Evolutionary conservation across 1,284 basidiomycete genomes (phyloP).

Genomic region (Austropuccinia psidii): DNA sequence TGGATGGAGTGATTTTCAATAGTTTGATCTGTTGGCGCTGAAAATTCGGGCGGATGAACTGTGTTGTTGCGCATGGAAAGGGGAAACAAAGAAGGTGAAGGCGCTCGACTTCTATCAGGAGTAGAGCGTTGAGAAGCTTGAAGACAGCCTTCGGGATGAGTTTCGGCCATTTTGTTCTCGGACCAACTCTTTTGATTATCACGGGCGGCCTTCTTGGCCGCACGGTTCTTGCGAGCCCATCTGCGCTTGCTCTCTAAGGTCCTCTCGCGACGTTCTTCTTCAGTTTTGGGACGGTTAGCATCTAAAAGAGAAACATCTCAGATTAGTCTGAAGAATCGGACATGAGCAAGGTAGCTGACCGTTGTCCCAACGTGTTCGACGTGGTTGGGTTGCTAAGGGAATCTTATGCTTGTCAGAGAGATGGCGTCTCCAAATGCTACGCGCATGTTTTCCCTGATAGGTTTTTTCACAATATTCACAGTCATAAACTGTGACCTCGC

Average conservation of each 20-base stretch:
- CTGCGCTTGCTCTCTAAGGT: slow-evolving; percentile 52
- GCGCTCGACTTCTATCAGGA: slow-evolving; percentile 1
- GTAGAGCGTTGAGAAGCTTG: not conserved
- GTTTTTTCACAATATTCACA: slow-evolving; percentile 51
- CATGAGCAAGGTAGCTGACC: slow-evolving; percentile 44
- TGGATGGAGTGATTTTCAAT: not conserved
- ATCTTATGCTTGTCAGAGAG: slow-evolving; percentile 56
- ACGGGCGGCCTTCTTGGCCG: slow-evolving; percentile 28
- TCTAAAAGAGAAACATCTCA: slow-evolving; percentile 43
- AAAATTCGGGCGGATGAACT: not conserved
- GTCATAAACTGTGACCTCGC: slow-evolving; percentile 43
- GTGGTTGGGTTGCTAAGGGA: slow-evolving; percentile 51
- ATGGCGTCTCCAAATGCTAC: slow-evolving; percentile 55
- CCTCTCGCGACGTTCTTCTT: slow-evolving; percentile 51
- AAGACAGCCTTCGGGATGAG: not conserved
- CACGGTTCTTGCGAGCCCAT: slow-evolving; percentile 53
- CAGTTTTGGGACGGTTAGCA: slow-evolving; percentile 52
- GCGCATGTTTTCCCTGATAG: slow-evolving; percentile 54
- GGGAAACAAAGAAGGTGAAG: not conserved
- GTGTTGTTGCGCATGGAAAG: not conserved
- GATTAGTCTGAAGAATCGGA: not conserved
- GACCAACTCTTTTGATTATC: slow-evolving; percentile 14
- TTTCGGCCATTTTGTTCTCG: not conserved
- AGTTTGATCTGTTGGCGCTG: not conserved
- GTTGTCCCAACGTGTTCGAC: slow-evolving; percentile 54